Percentiles rank a stretch among this genome's conserved stretches.
phyloP scores from a whole-genome alignment of 768 basidiomycete genomes.

The Dentipellis sp. region DNA sequence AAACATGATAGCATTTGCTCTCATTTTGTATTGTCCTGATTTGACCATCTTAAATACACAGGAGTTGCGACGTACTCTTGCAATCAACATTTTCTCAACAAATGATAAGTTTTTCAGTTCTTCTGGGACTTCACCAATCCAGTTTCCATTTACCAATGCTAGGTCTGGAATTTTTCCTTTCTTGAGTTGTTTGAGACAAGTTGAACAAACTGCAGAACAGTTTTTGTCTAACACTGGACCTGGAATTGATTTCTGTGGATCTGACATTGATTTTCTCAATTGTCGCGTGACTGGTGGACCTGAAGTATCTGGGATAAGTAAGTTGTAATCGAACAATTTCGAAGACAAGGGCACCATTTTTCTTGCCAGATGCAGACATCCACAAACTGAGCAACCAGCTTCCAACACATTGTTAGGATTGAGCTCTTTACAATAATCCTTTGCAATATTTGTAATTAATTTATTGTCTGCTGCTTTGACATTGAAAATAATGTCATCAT shows the following conservation, averaged over 20 bases:
- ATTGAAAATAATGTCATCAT: background rate
- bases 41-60: slow-evolving; percentile 23
- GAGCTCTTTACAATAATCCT: background rate
- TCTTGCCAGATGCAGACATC: background rate
- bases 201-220: background rate
- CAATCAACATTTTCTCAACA: slow-evolving; percentile 22
- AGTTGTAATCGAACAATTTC: background rate
- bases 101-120: slow-evolving; percentile 20
- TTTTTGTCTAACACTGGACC: background rate
- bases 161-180: slow-evolving; percentile 14
- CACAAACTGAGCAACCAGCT: background rate
- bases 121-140: slow-evolving; percentile 23
- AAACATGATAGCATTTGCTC: slow-evolving; percentile 12
- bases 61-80: slow-evolving; percentile 19
- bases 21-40: slow-evolving; percentile 16
- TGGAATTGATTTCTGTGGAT: background rate
- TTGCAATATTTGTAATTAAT: background rate
- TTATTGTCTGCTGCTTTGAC: background rate
- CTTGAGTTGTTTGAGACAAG: background rate
- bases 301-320: background rate
- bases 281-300: background rate
- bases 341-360: background rate
- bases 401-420: background rate
- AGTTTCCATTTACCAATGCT: slow-evolving; percentile 25
- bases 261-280: background rate